These are phyloP conservation scores for Conticribra guillardii DNA, from an alignment of 108 stramenopile genomes.

Conservation along the genomic window DNA sequence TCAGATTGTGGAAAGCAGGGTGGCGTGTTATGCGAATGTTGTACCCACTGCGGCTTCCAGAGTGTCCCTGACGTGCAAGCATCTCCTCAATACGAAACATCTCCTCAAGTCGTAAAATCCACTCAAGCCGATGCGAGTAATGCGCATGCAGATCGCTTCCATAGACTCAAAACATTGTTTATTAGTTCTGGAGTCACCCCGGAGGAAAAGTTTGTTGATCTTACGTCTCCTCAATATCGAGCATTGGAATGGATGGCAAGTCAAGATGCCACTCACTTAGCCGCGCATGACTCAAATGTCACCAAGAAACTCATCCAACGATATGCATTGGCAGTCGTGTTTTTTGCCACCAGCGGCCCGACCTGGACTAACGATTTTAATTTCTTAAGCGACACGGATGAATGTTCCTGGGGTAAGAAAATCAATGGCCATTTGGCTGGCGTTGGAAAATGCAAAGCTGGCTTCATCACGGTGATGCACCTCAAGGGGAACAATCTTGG, in stretches of 20 bases:
- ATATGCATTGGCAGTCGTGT: not conserved
- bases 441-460: not conserved
- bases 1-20: slow-evolving; percentile 44
- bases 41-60: slow-evolving; percentile 41
- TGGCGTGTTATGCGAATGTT: slow-evolving; percentile 33
- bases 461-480: not conserved
- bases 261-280: not conserved
- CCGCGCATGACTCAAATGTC: not conserved
- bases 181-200: not conserved
- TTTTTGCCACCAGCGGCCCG: not conserved
- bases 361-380: not conserved
- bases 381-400: not conserved
- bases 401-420: not conserved
- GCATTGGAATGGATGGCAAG: not conserved
- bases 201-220: not conserved
- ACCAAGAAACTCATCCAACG: not conserved
- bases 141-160: not conserved
- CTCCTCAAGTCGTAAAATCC: no score
- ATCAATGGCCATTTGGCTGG: not conserved
- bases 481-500: not conserved
- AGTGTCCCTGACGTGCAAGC: not conserved
- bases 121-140: not conserved
- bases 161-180: not conserved
- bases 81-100: not conserved
- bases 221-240: not conserved